phyloP scores from a whole-genome alignment of 1,284 basidiomycete genomes.

The Moniliophthora roreri region DNA sequence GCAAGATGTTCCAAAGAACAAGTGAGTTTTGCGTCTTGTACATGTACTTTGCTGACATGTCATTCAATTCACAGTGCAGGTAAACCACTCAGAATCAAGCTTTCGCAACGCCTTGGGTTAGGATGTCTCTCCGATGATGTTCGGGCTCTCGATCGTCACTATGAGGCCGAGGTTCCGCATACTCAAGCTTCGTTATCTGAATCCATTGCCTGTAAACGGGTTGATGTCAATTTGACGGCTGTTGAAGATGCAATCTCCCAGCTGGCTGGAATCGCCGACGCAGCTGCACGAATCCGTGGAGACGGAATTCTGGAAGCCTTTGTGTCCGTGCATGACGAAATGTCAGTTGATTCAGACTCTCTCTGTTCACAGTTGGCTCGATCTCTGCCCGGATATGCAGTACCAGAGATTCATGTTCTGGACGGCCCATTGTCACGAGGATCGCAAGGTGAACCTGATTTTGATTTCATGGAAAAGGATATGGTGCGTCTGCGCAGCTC shows the following conservation, averaged over 20 bases:
- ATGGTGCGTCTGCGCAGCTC: conserved; percentile 25
- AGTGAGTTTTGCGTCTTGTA: conserved; percentile 1
- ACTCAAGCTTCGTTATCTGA: conserved; percentile 31
- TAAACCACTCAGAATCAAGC: conserved; percentile 43
- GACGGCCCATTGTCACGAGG: conserved; percentile 20
- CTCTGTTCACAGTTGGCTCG: background rate
- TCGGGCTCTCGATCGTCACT: conserved; percentile 36
- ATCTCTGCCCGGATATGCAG: conserved; percentile 34
- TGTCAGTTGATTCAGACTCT: conserved; percentile 17
- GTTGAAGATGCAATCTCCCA: conserved; percentile 47
- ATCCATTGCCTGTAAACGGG: conserved; percentile 34
- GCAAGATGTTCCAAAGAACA: conserved; percentile 17
- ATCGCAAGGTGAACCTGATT: conserved; percentile 30
- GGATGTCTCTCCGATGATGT: conserved; percentile 33
- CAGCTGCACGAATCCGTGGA: conserved; percentile 33
- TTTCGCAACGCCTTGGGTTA: conserved; percentile 38
- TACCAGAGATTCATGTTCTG: conserved; percentile 36
- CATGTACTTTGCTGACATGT: background rate
- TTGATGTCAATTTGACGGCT: conserved; percentile 26
- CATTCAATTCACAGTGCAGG: conserved; percentile 29
- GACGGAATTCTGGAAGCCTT: conserved; percentile 36
- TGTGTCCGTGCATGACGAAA: conserved; percentile 21
- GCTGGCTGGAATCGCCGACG: conserved; percentile 47
- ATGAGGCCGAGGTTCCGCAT: conserved; percentile 33
- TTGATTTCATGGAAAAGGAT: conserved; percentile 31